phyloP scores from a whole-genome alignment of 805 yeast genomes.

The Saccharomyces eubayanus region DNA sequence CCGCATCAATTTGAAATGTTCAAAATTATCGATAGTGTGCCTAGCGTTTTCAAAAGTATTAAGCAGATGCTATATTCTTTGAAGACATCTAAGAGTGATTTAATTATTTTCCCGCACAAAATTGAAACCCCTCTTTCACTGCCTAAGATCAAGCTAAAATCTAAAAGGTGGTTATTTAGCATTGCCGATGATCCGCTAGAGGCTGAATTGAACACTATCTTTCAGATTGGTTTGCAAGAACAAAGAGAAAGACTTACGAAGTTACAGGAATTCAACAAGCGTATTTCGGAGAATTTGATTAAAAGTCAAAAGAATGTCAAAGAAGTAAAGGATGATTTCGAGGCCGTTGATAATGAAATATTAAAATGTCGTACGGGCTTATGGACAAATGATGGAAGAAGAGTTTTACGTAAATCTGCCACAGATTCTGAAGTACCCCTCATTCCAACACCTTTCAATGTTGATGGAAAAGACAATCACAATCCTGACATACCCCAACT shows the following conservation, averaged over 20 bases:
- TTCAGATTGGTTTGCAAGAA: constrained; percentile 57
- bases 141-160: constrained; percentile 48
- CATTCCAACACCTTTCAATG: constrained; percentile 5
- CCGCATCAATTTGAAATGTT: constrained; percentile 73
- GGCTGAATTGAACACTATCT: constrained; percentile 54
- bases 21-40: constrained; percentile 69
- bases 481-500: background rate
- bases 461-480: constrained; percentile 1
- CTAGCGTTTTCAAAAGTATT: constrained; percentile 57
- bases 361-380: background rate
- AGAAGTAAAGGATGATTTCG: background rate
- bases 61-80: constrained; percentile 52
- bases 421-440: background rate
- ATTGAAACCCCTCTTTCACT: constrained; percentile 38
- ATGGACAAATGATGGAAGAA: background rate
- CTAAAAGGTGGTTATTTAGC: constrained; percentile 51
- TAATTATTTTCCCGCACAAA: constrained; percentile 33
- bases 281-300: constrained; percentile 8
- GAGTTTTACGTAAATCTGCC: background rate
- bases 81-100: constrained; percentile 32
- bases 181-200: constrained; percentile 91
- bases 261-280: constrained; percentile 34
- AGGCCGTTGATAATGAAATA: background rate
- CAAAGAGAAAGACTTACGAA: constrained; percentile 56
- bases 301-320: background rate